These are phyloP conservation scores for Hypoxylon rubiginosum DNA, from an alignment of 2,329 filamentous ascomycete species.

Conservation along the genomic window DNA sequence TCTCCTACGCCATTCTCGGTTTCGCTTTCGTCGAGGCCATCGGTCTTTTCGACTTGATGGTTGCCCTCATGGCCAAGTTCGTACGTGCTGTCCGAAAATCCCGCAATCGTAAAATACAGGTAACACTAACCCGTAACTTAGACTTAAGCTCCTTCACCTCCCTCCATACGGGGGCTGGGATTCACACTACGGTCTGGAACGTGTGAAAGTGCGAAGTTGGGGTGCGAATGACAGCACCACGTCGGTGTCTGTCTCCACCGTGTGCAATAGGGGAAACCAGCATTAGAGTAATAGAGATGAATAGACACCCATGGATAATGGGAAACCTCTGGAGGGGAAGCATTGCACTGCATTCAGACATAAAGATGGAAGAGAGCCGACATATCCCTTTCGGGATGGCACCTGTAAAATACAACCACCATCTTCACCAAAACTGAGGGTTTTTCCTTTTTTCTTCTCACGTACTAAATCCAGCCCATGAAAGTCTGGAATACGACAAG, in stretches of 20 bases:
- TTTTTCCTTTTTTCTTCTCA: constrained; percentile 18
- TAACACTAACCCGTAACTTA: constrained; percentile 37
- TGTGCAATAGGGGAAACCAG: constrained; percentile 52
- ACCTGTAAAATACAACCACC: constrained; percentile 46
- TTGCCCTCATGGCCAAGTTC: constrained; percentile 95
- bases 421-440: constrained; percentile 37
- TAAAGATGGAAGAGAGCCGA: constrained; percentile 52
- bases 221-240: constrained; percentile 43
- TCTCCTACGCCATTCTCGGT: constrained; percentile 95
- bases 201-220: constrained; percentile 49
- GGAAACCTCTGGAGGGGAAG: constrained; percentile 44
- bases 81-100: constrained; percentile 63
- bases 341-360: constrained; percentile 52
- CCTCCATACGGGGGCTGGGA: constrained; percentile 48
- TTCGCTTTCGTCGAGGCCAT: constrained; percentile 96
- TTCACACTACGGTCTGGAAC: constrained; percentile 48
- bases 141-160: constrained; percentile 53
- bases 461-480: constrained; percentile 4
- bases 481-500: constrained; percentile 11
- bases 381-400: constrained; percentile 31
- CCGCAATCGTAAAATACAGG: constrained; percentile 4
- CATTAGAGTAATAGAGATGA: constrained; percentile 54
- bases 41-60: constrained; percentile 89
- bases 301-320: constrained; percentile 47
- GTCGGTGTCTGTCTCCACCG: constrained; percentile 42